Conservation (phyloP, 2,329 filamentous ascomycete species). For the Aspergillus fijiensis region DNA sequence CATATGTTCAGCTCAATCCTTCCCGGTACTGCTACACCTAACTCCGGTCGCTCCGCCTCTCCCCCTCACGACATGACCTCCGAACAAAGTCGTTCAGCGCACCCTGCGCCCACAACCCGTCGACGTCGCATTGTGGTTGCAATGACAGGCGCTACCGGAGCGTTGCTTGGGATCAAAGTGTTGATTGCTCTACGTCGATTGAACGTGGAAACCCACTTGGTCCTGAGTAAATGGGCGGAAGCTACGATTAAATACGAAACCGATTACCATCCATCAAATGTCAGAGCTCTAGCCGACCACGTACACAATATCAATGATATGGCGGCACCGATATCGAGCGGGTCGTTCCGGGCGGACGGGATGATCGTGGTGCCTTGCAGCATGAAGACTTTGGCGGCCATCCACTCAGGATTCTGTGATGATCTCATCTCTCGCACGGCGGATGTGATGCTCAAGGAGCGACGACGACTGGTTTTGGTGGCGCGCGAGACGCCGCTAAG, state of each 20-base stretch:
- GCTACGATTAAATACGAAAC: slow-evolving; percentile 52
- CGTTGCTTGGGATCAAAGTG: slow-evolving; percentile 44
- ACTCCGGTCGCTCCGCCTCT: slow-evolving; percentile 18
- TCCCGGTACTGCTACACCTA: slow-evolving; percentile 20
- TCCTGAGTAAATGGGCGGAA: slow-evolving; percentile 52
- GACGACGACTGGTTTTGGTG: slow-evolving; percentile 41
- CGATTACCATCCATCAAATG: slow-evolving; percentile 36
- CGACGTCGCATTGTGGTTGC: slow-evolving; percentile 44
- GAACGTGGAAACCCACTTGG: slow-evolving; percentile 50
- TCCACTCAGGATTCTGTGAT: slow-evolving; percentile 45
- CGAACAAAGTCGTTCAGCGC: neutral
- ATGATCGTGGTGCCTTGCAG: slow-evolving; percentile 53
- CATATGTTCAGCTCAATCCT: slow-evolving; percentile 14
- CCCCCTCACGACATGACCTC: slow-evolving; percentile 5
- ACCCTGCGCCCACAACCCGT: slow-evolving; percentile 1
- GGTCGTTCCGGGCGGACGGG: slow-evolving; percentile 45
- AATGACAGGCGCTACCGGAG: slow-evolving; percentile 53
- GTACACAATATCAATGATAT: slow-evolving; percentile 46
- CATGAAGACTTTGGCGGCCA: slow-evolving; percentile 50
- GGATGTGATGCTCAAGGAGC: slow-evolving; percentile 50
- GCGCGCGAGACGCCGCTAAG: slow-evolving; percentile 49
- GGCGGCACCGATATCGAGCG: slow-evolving; percentile 47
- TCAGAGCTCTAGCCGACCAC: slow-evolving; percentile 42
- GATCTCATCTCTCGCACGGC: slow-evolving; percentile 50
- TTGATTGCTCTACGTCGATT: slow-evolving; percentile 44